Conservation (phyloP, 352 stramenopile genomes). For the Pythium angustatum region DNA sequence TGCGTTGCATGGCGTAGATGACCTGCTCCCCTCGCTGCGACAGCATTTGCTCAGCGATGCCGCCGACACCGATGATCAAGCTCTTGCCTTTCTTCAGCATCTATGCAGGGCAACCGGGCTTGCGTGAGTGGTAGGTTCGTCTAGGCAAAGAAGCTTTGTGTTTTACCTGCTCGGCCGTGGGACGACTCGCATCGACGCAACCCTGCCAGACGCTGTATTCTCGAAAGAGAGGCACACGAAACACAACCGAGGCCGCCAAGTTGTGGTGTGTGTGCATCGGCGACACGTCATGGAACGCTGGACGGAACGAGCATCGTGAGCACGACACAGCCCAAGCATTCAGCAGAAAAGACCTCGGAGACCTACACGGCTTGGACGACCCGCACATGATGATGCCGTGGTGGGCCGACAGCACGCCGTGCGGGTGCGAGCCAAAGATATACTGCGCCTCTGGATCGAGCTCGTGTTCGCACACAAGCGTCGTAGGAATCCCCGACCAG, state of each 20-base stretch:
- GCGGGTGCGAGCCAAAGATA: slow-evolving; percentile 79
- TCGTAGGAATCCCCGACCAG: slow-evolving; percentile 46
- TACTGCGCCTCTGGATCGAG: slow-evolving; percentile 67
- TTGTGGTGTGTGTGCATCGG: slow-evolving; percentile 63
- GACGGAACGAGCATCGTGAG: not conserved
- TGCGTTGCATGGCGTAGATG: slow-evolving; percentile 80
- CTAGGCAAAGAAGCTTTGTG: not conserved
- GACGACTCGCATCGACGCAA: slow-evolving; percentile 69
- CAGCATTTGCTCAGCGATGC: slow-evolving; percentile 85
- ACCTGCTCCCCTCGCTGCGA: slow-evolving; percentile 67
- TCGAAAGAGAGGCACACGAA: slow-evolving; percentile 73
- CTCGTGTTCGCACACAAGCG: slow-evolving; percentile 69
- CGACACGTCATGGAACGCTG: slow-evolving; percentile 73
- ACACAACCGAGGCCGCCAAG: slow-evolving; percentile 74
- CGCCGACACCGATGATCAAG: slow-evolving; percentile 77
- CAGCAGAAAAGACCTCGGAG: not conserved
- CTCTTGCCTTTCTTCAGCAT: slow-evolving; percentile 65
- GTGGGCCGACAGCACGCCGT: slow-evolving; percentile 71
- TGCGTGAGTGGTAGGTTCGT: not conserved
- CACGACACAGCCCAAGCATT: too few species aligned
- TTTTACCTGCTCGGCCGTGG: slow-evolving; percentile 53
- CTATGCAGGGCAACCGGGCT: not conserved
- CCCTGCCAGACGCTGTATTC: slow-evolving; percentile 79
- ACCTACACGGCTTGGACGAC: slow-evolving; percentile 45
- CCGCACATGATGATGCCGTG: slow-evolving; percentile 66